Conservation (phyloP, 2,329 filamentous ascomycete genomes). For the Metarhizium robertsii region DNA sequence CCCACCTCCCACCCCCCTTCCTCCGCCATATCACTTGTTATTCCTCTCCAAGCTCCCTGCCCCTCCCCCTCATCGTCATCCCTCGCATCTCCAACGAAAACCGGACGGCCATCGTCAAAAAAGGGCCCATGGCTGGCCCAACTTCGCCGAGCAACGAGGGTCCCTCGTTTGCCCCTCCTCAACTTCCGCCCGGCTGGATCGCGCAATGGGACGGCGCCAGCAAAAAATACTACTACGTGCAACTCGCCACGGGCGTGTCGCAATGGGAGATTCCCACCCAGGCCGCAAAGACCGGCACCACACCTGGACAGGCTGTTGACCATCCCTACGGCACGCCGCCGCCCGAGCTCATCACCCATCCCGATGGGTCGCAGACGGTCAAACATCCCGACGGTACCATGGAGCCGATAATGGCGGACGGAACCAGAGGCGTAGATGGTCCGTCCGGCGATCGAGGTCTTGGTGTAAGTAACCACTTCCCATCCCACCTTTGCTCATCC, state of each 20-base stretch:
- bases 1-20: neutral
- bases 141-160: constrained; percentile 49
- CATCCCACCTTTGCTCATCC: neutral
- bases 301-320: constrained; percentile 43
- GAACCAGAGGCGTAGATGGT: constrained; percentile 40
- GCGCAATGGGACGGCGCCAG: constrained; percentile 58
- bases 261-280: constrained; percentile 67
- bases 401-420: constrained; percentile 48
- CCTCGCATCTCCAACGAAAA: neutral
- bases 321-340: constrained; percentile 55
- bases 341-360: constrained; percentile 49
- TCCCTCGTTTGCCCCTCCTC: constrained; percentile 50
- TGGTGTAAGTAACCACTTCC: constrained; percentile 42
- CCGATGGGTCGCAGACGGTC: constrained; percentile 53
- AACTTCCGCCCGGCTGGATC: constrained; percentile 57
- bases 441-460: constrained; percentile 51
- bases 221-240: constrained; percentile 62
- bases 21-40: neutral
- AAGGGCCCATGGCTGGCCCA: constrained; percentile 43
- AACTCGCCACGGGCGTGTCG: constrained; percentile 61
- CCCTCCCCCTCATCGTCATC: neutral
- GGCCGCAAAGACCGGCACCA: constrained; percentile 51
- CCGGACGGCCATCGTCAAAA: neutral
- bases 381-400: constrained; percentile 51
- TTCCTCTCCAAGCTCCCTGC: neutral